Evolutionary conservation across 306 rosid species (phyloP), one percentile per base, ranked within the genome.

Genomic region (Cucurbita maxima): DNA sequence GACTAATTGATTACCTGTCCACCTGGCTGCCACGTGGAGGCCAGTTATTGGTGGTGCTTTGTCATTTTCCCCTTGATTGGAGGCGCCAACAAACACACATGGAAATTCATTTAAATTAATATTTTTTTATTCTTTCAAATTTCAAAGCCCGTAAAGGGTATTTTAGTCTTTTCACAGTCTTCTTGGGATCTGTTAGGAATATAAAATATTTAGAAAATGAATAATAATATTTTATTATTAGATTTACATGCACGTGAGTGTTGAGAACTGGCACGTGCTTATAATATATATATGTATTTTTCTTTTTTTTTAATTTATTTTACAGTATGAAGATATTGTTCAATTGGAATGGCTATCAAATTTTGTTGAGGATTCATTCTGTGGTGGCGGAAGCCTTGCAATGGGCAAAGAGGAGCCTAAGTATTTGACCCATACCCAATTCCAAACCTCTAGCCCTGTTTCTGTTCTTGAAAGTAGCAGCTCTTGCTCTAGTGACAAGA

Each of bases 401-500:
- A 91, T 85, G 79, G 81, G 84, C 52, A 77, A 83, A 58, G 96
- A 89, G 10, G 12, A 11, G 59, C 3, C 43, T 7, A 86, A 84
- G 79, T 91, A 83, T 11, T 81, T 86, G 7, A 82, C 82, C 45
- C 85, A 85, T 11, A 81, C 37, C 55, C 97, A 85, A 61, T 95
- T 95, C 83, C 91, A 80, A 54, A 91, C 99, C 55, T 84, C 96
- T 25, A 91, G 97, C 82, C 99, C 99, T 0, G 85, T 95, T 62
- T 95, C 99, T 15, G 99, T 95, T 58, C 97, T 95, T 0, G 97
- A 95, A 43, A 95, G 97, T 82, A 91, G 91, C 84, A 89, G 96
- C 86, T 89, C 99, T 45, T 87, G 92, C 90, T 85, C 96, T 0
- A 87, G 84, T 2, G 90, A 83, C 45, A 91, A 95, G 85, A 76